Evolutionary conservation across 495 filamentous ascomycete species (phyloP), one percentile per base, ranked within the genome.

Genomic region (Xylaria sp.): DNA sequence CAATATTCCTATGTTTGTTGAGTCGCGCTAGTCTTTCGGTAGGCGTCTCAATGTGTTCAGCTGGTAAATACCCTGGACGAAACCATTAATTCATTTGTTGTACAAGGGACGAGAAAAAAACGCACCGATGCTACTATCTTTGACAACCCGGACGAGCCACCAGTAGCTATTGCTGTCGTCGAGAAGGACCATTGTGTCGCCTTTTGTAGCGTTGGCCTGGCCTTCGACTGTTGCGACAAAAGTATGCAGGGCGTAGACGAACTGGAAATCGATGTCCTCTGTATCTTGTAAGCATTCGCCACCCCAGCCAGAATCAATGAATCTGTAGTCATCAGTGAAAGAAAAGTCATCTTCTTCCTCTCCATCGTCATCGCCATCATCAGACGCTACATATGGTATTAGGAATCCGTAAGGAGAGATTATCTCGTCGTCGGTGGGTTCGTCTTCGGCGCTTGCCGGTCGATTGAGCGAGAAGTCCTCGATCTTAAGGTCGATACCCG

Each of bases 251-350:
- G 96, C 96, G 81, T 99, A 99, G 68, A 99, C 96, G 82, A 98
- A 97, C 75, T 98, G 95, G 81, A 99, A 98, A 86, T 99, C 95
- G 82, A 99, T 99, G 80, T 98, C 96, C 88, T 99, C 96, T 93
- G 80, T 73, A 78, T 88, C 85, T 84, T 85, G 89, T 94, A 90
- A 95, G 93, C 86, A 92, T 83, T 93, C 91, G 82, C 87, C 88
- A 73, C 88, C 89, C 90, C 89, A 91, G 59, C 89, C 90, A 68
- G 86, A 88, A 77, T 90, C 90, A 81, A 90, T 78, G 76, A 88
- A 90, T 80, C 86, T 85, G 64, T 82, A 72, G 78, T 90, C 83
- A 74, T 85, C 81, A 69, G 78, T 76, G 70, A 81, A 78, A 80
- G 84, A 82, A 71, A 71, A 37, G 40, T 58, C 61, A 50, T 71